Evolutionary conservation across 1,284 basidiomycete genomes (phyloP).

Genomic region (Cryptococcus maquisensis): DNA sequence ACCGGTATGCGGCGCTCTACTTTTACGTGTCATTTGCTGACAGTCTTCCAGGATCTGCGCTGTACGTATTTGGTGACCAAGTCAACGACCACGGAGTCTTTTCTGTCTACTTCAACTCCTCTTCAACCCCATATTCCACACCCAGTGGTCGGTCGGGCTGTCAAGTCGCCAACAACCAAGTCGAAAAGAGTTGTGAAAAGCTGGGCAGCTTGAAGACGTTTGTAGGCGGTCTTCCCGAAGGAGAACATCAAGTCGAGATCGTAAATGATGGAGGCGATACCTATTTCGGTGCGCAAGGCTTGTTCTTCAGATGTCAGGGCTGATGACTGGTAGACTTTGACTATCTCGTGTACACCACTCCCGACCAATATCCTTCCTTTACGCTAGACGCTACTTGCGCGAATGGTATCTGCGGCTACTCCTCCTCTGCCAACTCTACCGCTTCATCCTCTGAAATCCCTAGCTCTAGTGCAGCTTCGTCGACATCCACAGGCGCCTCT

Average conservation of each 20-base stretch:
- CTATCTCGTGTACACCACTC: conserved; percentile 42
- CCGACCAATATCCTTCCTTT: conserved; percentile 23
- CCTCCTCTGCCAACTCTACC: not conserved
- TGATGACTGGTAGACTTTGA: conserved; percentile 40
- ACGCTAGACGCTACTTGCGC: conserved; percentile 18
- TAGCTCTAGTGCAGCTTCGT: not conserved
- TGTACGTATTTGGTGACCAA: conserved; percentile 50
- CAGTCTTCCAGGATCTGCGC: conserved; percentile 34
- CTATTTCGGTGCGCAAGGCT: conserved; percentile 41
- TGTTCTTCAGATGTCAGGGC: not conserved
- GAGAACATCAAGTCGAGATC: conserved; percentile 36
- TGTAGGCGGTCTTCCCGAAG: conserved; percentile 28
- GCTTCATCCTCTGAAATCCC: not conserved
- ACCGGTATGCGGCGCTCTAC: conserved; percentile 15
- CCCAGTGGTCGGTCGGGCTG: conserved; percentile 44
- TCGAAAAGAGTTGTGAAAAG: conserved; percentile 48
- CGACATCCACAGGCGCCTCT: not conserved
- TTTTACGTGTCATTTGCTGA: not conserved
- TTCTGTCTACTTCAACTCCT: conserved; percentile 41
- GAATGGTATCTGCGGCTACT: conserved; percentile 13
- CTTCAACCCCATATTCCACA: conserved; percentile 20
- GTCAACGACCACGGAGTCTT: conserved; percentile 50
- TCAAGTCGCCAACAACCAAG: conserved; percentile 14
- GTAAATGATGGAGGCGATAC: conserved; percentile 39
- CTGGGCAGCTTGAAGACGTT: conserved; percentile 43